phyloP scores from a whole-genome alignment of 1,139 yeast genomes.

The Suhomyces chickasaworum region DNA sequence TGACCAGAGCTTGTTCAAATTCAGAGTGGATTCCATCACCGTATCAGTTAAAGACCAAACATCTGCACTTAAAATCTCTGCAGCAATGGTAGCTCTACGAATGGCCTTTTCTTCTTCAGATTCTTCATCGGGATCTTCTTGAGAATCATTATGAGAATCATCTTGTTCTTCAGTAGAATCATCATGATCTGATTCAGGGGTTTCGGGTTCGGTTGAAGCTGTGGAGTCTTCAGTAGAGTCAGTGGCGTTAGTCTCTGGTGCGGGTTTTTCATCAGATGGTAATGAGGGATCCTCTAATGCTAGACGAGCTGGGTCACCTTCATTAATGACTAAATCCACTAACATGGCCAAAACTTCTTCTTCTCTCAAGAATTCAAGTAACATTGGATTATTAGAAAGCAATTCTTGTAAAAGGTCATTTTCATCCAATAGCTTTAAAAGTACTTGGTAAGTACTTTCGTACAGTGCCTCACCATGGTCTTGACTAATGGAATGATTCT shows the following conservation, averaged over 20 bases:
- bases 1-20: slow-evolving; percentile 76
- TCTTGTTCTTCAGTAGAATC: slow-evolving; percentile 33
- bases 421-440: slow-evolving; percentile 78
- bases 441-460: slow-evolving; percentile 30
- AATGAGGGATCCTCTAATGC: slow-evolving; percentile 5
- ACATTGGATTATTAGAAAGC: slow-evolving; percentile 76
- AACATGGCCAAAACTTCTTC: slow-evolving; percentile 66
- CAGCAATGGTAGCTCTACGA: slow-evolving; percentile 81
- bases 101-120: slow-evolving; percentile 56
- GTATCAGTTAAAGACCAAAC: slow-evolving; percentile 95
- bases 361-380: slow-evolving; percentile 78
- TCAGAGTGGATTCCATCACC: slow-evolving; percentile 71
- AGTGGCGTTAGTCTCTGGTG: background rate
- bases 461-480: slow-evolving; percentile 28
- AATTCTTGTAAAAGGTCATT: slow-evolving; percentile 84
- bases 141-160: slow-evolving; percentile 19
- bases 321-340: slow-evolving; percentile 66
- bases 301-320: slow-evolving; percentile 25
- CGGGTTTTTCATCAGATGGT: slow-evolving; percentile 1
- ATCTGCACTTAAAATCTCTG: slow-evolving; percentile 88
- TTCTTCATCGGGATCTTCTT: slow-evolving; percentile 23
- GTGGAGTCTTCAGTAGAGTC: slow-evolving; percentile 5
- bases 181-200: slow-evolving; percentile 10
- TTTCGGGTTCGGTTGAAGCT: slow-evolving; percentile 1
- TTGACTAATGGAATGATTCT: slow-evolving; percentile 43